These are phyloP conservation scores for Plasmodium berghei DNA, from an alignment of 169 alveolate genomes.

Conservation along the genomic window DNA sequence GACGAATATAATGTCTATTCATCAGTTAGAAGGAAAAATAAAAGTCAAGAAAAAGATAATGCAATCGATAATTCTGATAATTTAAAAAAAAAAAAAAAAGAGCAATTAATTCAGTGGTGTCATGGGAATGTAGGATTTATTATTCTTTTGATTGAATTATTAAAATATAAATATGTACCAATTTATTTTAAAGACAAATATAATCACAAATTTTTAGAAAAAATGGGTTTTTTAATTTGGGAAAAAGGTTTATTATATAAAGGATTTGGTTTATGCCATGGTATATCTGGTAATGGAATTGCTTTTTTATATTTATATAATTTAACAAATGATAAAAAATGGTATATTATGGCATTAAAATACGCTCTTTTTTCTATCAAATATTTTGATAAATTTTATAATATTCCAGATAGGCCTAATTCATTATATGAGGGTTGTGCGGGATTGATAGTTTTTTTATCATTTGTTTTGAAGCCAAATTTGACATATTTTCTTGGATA, in stretches of 20 bases:
- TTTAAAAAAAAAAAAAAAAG: conserved; percentile 14
- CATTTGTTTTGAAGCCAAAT: conserved; percentile 30
- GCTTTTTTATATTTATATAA: conserved; percentile 43
- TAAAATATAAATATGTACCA: conserved; percentile 35
- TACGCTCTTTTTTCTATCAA: conserved; percentile 57
- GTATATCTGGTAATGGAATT: conserved; percentile 61
- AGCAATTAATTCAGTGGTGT: conserved; percentile 56
- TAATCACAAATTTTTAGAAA: conserved; percentile 25
- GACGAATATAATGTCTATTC: conserved; percentile 46
- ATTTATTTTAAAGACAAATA: conserved; percentile 23
- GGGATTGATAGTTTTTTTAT: conserved; percentile 37
- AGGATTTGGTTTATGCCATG: conserved; percentile 70
- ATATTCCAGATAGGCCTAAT: conserved; percentile 55
- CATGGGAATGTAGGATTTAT: conserved; percentile 65
- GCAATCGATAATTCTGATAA: too few relatives aligned
- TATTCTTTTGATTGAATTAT: conserved; percentile 43
- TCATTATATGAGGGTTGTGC: conserved; percentile 63
- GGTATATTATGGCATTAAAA: conserved; percentile 65
- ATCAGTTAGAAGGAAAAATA: conserved; percentile 18
- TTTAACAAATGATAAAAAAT: conserved; percentile 22
- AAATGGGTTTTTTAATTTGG: conserved; percentile 58
- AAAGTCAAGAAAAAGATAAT: background rate
- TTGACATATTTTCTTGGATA: conserved; percentile 30
- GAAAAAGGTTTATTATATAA: conserved; percentile 41
- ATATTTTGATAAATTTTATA: conserved; percentile 37